These are phyloP conservation scores for Ophiosphaerella korrae DNA, from an alignment of 2,329 filamentous ascomycete species.

Conservation along the genomic window DNA sequence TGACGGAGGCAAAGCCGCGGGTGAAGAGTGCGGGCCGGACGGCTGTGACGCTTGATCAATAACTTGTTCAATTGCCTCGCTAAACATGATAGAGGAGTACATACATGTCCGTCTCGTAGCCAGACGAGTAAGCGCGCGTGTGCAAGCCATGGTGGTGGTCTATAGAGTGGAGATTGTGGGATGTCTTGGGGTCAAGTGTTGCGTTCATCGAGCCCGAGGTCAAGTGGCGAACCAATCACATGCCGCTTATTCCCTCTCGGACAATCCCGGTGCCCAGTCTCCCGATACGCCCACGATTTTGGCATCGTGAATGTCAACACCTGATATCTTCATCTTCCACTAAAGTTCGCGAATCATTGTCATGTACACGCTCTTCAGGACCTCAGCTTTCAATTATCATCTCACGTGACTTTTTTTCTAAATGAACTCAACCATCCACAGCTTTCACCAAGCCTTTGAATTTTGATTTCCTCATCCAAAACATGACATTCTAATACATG, in stretches of 20 bases:
- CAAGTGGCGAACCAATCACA: constrained; percentile 10
- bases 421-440: neutral
- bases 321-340: constrained; percentile 7
- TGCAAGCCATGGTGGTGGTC: constrained; percentile 42
- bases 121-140: constrained; percentile 46
- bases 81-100: constrained; percentile 8
- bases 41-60: constrained; percentile 37
- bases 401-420: neutral
- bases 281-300: constrained; percentile 13
- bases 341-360: neutral
- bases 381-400: no score
- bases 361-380: no score
- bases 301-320: constrained; percentile 22
- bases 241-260: constrained; percentile 8
- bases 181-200: constrained; percentile 27
- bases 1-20: constrained; percentile 47
- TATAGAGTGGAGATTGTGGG: constrained; percentile 34
- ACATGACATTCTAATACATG: neutral
- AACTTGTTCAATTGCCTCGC: constrained; percentile 23
- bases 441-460: neutral
- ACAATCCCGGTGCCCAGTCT: constrained; percentile 3
- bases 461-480: neutral
- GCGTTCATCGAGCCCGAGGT: constrained; percentile 27
- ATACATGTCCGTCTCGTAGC: constrained; percentile 45
- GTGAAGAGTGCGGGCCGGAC: constrained; percentile 44